Evolutionary conservation across 495 filamentous ascomycete species (phyloP), one percentile per base, ranked within the genome.

Genomic region (Rhizodiscina lignyota): DNA sequence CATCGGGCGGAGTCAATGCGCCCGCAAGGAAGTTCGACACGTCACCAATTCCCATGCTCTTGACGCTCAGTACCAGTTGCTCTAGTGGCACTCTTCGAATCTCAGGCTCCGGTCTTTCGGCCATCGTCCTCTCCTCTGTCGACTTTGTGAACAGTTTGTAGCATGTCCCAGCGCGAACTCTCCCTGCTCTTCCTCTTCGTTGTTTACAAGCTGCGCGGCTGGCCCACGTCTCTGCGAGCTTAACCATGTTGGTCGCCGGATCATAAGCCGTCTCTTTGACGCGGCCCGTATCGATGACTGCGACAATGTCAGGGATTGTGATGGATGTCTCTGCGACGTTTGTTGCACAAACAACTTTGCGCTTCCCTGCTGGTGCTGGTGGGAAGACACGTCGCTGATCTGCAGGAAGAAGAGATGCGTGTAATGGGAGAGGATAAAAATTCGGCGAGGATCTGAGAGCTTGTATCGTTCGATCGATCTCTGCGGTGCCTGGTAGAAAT

Each of bases 321-420:
- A 97, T 96, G 6, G 89, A 96, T 0, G 89, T 97, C 52, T 97
- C 89, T 2, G 89, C 89, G 12, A 97, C 87, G 44, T 97, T 97
- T 12, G 89, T 97, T 1, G 89, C 79, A 8, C 82, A 80, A 17
- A 97, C 77, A 26, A 97, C 74, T 58, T 97, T 97, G 17, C 89
- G 64, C 55, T 79, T 83, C 1, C 83, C 85, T 16, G 53, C 53
- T 0, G 89, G 85, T 1, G 89, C 62, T 18, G 60, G 66, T 12
- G 70, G 65, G 52, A 97, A 97, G 3, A 97, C 89, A 30, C 73
- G 72, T 13, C 75, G 73, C 52, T 97, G 89, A 37, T 96, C 86
- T 12, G 65, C 64, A 15, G 87, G 81, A 36, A 82, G 74, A 11
- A 97, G 70, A 5, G 87, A 93, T 5, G 89, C 89, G 55, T 97